Evolutionary conservation across 192 early-diverging fungal genomes (phyloP), one percentile per base, ranked within the genome.

Genomic region (Phycomyces nitens): DNA sequence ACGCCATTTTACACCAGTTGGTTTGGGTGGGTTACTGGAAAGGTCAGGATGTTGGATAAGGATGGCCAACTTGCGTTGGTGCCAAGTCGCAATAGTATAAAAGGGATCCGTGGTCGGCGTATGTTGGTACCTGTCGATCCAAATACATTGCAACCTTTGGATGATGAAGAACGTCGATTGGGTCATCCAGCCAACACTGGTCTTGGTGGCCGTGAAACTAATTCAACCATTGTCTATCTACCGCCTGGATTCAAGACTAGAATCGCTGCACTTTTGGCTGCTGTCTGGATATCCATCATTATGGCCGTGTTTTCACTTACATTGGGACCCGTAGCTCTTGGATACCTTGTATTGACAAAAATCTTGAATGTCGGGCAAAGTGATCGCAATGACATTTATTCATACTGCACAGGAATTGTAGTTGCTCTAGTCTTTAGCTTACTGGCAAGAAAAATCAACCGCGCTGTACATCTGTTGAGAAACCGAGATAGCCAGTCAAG

Each of bases 51-150:
- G 23, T 23, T 59, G 22, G 34, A 21, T 6, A 22, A 76, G 1
- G 79, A 84, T 60, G 92, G 80, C 6, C 78, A 82, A 16, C 84
- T 88, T 60, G 72, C 92, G 54, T 82, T 92, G 10, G 95, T 88
- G 8, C 97, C 97, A 5, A 87, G 87, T 29, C 77, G 84, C 22
- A 94, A 99, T 70, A 87, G 83, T 8, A 81, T 96, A 21, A 84
- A 88, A 11, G 79, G 93, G 10, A 80, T 89, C 39, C 89, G 84
- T 11, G 85, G 88, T 4, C 80, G 88, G 5, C 74, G 82, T 47
- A 93, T 98, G 84, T 77, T 98, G 51, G 81, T 98, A 16, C 92
- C 88, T 6, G 76, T 91, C 8, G 83, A 88, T 26, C 75, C 70
- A 10, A 15, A 53, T 49, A 49, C 73, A 18, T 86, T 85, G 14